Conservation (phyloP, 768 basidiomycete species). For the Dacryopinax primogenitus region DNA sequence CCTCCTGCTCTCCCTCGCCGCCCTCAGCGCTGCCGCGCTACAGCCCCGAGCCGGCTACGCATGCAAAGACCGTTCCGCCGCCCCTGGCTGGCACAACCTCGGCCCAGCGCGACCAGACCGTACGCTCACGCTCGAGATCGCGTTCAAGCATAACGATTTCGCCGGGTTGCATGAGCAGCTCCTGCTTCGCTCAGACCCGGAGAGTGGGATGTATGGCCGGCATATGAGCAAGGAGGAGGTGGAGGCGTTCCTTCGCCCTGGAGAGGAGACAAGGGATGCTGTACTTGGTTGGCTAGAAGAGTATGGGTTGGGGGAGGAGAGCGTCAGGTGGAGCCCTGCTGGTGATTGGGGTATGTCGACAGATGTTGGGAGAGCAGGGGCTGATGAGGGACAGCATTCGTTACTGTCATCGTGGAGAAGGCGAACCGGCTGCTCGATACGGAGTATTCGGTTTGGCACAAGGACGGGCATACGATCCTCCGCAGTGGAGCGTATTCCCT, state of each 20-base stretch:
- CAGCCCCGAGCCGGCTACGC: neutral
- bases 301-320: neutral
- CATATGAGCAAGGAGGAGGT: conserved; percentile 35
- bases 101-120: conserved; percentile 28
- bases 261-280: neutral
- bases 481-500: neutral
- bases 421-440: neutral
- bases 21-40: neutral
- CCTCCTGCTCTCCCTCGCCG: neutral
- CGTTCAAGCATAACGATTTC: conserved; percentile 43
- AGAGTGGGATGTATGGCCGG: conserved; percentile 39
- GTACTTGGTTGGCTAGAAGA: neutral
- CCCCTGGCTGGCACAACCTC: conserved; percentile 16
- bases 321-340: neutral
- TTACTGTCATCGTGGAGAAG: neutral
- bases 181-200: conserved; percentile 45
- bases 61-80: neutral
- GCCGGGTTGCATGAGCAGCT: conserved; percentile 38
- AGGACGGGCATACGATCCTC: conserved; percentile 7
- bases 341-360: neutral
- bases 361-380: neutral
- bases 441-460: conserved; percentile 3
- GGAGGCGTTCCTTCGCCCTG: neutral
- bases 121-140: conserved; percentile 41
- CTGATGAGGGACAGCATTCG: neutral